Evolutionary conservation across 768 basidiomycete genomes (phyloP).

Genomic region (Leucosporidium yakuticum): DNA sequence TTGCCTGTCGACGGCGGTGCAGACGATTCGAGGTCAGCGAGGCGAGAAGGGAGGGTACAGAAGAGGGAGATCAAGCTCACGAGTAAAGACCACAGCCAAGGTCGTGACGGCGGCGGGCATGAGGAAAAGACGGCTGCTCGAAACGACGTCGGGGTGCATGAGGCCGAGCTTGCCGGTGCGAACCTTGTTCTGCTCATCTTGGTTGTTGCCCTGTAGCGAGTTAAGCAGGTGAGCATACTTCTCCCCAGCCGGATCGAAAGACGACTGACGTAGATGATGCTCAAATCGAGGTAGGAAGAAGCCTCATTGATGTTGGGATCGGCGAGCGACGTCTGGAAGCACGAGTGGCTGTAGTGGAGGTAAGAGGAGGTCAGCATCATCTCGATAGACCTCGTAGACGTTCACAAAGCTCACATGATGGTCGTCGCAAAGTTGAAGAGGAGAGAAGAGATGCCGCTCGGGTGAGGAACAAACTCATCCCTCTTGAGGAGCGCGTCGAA

Average conservation of each 20-base stretch:
- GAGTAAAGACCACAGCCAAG: conserved; percentile 60
- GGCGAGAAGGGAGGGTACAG: neutral
- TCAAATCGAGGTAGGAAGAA: conserved; percentile 70
- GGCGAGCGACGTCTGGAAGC: conserved; percentile 59
- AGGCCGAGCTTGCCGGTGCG: conserved; percentile 56
- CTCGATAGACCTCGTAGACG: too few relatives aligned
- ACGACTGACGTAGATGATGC: conserved; percentile 53
- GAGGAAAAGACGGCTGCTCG: conserved; percentile 42
- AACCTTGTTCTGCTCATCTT: conserved; percentile 52
- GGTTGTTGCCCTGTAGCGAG: conserved; percentile 49
- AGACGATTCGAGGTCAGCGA: neutral
- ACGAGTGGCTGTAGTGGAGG: conserved; percentile 48
- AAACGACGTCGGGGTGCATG: conserved; percentile 62
- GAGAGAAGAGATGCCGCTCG: conserved; percentile 63
- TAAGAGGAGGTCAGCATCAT: neutral
- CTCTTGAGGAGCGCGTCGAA: conserved; percentile 70
- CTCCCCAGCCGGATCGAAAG: neutral
- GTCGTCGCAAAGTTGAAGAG: conserved; percentile 61
- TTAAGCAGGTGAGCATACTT: neutral
- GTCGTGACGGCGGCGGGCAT: conserved; percentile 70
- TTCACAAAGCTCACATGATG: neutral
- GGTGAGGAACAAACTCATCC: conserved; percentile 55
- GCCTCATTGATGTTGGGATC: conserved; percentile 52
- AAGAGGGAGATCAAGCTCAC: conserved; percentile 43
- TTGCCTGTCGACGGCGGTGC: conserved; percentile 8